These are phyloP conservation scores for Aspergillus sojae DNA, from an alignment of 2,329 filamentous ascomycete species.

Conservation along the genomic window DNA sequence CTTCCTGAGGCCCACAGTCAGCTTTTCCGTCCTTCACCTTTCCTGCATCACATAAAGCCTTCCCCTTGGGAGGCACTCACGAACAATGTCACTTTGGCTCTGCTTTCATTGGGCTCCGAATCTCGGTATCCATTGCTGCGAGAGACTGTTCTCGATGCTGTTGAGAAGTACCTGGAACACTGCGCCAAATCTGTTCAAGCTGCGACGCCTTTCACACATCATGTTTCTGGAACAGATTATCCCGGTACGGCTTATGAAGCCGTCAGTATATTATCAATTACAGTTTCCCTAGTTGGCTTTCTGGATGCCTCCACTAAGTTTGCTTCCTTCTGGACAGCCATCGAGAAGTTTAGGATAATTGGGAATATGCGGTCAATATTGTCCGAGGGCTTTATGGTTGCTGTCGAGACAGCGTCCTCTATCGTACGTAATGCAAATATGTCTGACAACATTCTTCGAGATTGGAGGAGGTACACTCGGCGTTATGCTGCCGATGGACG, in stretches of 20 bases:
- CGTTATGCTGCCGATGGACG: conserved; percentile 79
- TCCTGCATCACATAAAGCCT: conserved; percentile 78
- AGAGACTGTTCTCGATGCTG: conserved; percentile 64
- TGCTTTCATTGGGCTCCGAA: conserved; percentile 77
- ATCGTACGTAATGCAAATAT: conserved; percentile 79
- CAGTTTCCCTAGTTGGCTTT: conserved; percentile 87
- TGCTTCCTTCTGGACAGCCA: conserved; percentile 76
- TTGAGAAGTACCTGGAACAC: conserved; percentile 72
- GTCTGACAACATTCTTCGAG: conserved; percentile 66
- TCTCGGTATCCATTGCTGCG: conserved; percentile 65
- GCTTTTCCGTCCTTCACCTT: conserved; percentile 75
- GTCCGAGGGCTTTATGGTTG: conserved; percentile 81
- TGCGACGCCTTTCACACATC: conserved; percentile 57
- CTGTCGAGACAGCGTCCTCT: conserved; percentile 86
- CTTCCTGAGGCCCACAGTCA: conserved; percentile 83
- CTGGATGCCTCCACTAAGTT: conserved; percentile 78
- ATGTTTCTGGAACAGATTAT: conserved; percentile 55
- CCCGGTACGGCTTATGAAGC: conserved; percentile 57
- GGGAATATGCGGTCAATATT: conserved; percentile 72
- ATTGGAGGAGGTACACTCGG: conserved; percentile 85
- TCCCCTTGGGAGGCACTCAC: conserved; percentile 87
- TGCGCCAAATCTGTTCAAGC: conserved; percentile 66
- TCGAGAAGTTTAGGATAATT: conserved; percentile 73
- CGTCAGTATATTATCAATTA: conserved; percentile 71
- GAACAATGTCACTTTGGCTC: conserved; percentile 74